Conservation (phyloP, 2,329 filamentous ascomycete genomes). For the Ophiostoma sp. region DNA sequence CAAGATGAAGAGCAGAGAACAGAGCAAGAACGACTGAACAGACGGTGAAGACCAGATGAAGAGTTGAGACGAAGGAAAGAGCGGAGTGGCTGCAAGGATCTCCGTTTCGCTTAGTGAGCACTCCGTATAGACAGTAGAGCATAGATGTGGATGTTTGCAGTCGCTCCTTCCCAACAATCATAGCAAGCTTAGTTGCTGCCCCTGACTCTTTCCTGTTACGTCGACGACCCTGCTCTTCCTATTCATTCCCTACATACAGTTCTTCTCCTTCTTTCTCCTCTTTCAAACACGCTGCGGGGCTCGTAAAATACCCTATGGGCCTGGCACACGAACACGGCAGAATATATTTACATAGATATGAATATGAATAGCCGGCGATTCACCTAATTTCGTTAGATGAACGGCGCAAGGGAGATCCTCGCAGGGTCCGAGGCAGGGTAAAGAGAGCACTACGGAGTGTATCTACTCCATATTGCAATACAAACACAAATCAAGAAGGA, state of each 20-base stretch:
- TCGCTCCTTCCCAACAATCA: neutral
- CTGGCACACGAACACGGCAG: neutral
- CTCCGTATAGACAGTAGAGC: neutral
- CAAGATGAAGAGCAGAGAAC: neutral
- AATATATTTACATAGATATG: neutral
- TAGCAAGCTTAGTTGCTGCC: neutral
- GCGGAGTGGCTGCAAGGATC: neutral
- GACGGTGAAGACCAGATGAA: neutral
- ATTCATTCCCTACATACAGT: neutral
- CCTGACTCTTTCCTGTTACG: conserved; percentile 12
- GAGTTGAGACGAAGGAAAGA: neutral
- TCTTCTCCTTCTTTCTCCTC: neutral
- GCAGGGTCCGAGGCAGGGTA: neutral
- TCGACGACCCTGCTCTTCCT: conserved; percentile 1
- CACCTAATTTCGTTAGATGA: conserved; percentile 7
- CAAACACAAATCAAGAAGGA: too few species aligned
- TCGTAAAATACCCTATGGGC: neutral
- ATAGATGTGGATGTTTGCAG: neutral
- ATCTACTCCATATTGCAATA: too few species aligned
- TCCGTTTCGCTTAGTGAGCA: neutral
- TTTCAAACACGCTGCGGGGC: neutral
- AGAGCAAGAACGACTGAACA: neutral
- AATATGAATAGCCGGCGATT: neutral
- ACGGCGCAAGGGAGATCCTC: conserved; percentile 4
- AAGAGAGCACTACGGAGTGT: too few species aligned